phyloP scores from a whole-genome alignment of 768 basidiomycete genomes.

The Tephrocybe sp. region DNA sequence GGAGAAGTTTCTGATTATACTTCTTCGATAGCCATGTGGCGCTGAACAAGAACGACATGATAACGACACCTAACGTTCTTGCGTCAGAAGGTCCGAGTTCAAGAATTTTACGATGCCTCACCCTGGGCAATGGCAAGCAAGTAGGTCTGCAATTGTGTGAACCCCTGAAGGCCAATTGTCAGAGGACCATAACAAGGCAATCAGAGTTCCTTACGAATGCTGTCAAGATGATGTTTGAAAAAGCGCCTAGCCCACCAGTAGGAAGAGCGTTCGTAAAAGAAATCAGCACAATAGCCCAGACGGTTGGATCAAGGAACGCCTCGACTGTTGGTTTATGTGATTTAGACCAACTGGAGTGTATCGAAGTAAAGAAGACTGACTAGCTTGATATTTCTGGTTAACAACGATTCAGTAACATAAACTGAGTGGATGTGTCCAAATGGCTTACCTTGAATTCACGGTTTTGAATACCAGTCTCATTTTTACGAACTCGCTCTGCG shows the following conservation, averaged over 20 bases:
- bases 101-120: neutral
- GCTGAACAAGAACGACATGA: slow-evolving; percentile 44
- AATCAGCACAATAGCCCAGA: slow-evolving; percentile 46
- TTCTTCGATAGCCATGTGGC: slow-evolving; percentile 41
- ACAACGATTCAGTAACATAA: neutral
- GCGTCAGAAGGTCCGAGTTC: slow-evolving; percentile 19
- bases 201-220: slow-evolving; percentile 33
- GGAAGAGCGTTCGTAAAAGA: slow-evolving; percentile 49
- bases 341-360: neutral
- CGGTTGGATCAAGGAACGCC: slow-evolving; percentile 43
- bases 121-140: slow-evolving; percentile 50
- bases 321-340: slow-evolving; percentile 29
- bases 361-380: slow-evolving; percentile 18
- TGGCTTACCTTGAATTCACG: slow-evolving; percentile 42
- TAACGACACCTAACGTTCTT: slow-evolving; percentile 29
- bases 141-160: slow-evolving; percentile 48
- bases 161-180: slow-evolving; percentile 33
- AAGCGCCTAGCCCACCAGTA: slow-evolving; percentile 48
- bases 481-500: slow-evolving; percentile 50
- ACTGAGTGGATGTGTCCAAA: neutral
- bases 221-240: slow-evolving; percentile 52
- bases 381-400: slow-evolving; percentile 30
- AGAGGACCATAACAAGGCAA: neutral
- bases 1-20: slow-evolving; percentile 44
- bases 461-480: slow-evolving; percentile 54